Conservation (phyloP, 2,329 filamentous ascomycete species). For the Escovopsis weberi region DNA sequence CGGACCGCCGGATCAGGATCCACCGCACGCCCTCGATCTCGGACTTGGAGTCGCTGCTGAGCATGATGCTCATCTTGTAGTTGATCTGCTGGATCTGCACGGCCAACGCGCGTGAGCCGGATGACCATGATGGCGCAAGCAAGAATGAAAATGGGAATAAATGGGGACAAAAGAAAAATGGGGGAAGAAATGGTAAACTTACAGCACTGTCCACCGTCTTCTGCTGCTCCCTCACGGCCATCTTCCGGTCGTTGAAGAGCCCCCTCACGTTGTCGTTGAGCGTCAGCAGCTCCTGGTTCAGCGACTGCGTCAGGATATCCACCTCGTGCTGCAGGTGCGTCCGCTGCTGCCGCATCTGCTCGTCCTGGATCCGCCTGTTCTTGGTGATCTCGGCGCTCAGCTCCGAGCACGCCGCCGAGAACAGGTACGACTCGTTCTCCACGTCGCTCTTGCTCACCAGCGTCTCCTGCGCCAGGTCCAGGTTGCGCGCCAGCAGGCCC, state of each 20-base stretch:
- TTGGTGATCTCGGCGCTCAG: constrained; percentile 76
- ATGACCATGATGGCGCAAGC: no score
- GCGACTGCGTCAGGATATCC: constrained; percentile 75
- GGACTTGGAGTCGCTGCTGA: constrained; percentile 82
- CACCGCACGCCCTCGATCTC: constrained; percentile 86
- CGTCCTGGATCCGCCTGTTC: constrained; percentile 59
- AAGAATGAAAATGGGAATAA: neutral
- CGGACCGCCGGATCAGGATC: constrained; percentile 56
- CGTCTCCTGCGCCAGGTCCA: constrained; percentile 64
- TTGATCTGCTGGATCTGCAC: constrained; percentile 76
- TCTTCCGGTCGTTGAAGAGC: constrained; percentile 91
- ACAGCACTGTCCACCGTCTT: constrained; percentile 69
- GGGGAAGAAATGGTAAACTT: constrained; percentile 15
- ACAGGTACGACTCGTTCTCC: constrained; percentile 80
- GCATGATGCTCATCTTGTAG: constrained; percentile 83
- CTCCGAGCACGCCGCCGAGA: constrained; percentile 86
- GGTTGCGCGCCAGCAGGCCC: constrained; percentile 58
- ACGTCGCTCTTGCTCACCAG: constrained; percentile 84
- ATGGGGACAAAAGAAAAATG: neutral
- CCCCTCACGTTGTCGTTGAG: constrained; percentile 87
- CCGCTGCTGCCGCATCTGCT: constrained; percentile 69
- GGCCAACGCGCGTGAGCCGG: no score
- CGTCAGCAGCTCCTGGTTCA: constrained; percentile 68
- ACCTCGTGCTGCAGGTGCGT: constrained; percentile 84
- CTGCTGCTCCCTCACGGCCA: constrained; percentile 81